These are phyloP conservation scores for Yamagishiella unicocca DNA, from an alignment of 139 green algal genomes.

Conservation along the genomic window DNA sequence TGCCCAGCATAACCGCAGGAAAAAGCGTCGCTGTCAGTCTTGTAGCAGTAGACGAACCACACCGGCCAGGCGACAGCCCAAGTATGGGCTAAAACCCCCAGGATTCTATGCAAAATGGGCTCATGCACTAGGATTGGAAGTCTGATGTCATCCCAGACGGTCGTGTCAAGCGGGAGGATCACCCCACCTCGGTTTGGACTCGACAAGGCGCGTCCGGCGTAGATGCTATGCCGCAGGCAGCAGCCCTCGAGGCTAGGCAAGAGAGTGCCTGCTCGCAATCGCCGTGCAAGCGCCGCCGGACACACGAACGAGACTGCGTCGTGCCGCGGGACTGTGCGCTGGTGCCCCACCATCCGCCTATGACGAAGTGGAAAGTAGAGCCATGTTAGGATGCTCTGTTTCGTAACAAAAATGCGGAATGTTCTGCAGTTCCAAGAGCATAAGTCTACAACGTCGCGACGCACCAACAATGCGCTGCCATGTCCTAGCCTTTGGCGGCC, in stretches of 20 bases:
- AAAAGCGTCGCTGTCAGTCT: no score
- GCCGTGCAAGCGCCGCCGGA: neutral
- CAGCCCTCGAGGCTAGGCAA: neutral
- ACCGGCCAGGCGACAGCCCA: no score
- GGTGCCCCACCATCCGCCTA: slow-evolving; percentile 3
- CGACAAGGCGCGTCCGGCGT: neutral
- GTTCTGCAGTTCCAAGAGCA: neutral
- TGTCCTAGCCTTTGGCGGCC: no score
- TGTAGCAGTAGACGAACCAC: no score
- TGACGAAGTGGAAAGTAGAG: neutral
- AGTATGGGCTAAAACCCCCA: no score
- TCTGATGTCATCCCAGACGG: no score
- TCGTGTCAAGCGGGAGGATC: no score
- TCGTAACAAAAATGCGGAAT: no score
- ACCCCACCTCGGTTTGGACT: slow-evolving; percentile 24
- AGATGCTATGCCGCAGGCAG: neutral
- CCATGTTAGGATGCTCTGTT: no score
- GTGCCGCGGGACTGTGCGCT: neutral
- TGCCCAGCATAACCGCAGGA: no score
- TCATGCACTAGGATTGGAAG: no score
- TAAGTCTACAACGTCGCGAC: neutral
- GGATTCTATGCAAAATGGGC: no score
- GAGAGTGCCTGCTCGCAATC: neutral
- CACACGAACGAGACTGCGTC: neutral
- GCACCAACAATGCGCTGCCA: slow-evolving; percentile 20